Evolutionary conservation across 2,329 filamentous ascomycete species (phyloP).

Genomic region (Cladosporium sp.): DNA sequence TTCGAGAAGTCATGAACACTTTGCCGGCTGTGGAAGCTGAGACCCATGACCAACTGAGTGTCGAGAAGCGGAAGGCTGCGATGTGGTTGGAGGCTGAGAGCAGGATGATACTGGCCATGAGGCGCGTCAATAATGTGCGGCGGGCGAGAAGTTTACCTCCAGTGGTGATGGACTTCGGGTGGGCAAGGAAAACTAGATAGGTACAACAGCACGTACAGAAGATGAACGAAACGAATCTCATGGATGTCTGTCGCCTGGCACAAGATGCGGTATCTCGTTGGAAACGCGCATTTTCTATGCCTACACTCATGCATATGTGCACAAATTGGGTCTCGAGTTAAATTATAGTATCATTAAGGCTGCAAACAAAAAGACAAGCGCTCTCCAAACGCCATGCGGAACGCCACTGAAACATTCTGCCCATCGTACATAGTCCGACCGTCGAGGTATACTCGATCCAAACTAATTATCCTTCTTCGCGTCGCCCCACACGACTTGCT

Average conservation of each 20-base stretch:
- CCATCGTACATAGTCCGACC: background rate
- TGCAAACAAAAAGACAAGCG: background rate
- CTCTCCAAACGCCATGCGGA: background rate
- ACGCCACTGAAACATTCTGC: background rate
- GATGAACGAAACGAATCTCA: background rate
- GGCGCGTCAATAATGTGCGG: slow-evolving; percentile 33
- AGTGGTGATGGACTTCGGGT: slow-evolving; percentile 34
- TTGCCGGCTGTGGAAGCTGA: slow-evolving; percentile 21
- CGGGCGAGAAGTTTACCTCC: slow-evolving; percentile 21
- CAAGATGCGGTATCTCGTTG: background rate
- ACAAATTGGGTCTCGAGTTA: background rate
- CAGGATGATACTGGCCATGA: slow-evolving; percentile 34
- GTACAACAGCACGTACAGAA: background rate
- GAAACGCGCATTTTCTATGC: too few species aligned
- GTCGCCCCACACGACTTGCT: slow-evolving; percentile 24
- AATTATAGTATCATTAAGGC: background rate
- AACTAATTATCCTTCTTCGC: slow-evolving; percentile 18
- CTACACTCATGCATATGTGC: too few species aligned
- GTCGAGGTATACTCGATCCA: background rate
- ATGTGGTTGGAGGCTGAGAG: slow-evolving; percentile 44
- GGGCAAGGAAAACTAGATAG: slow-evolving; percentile 18
- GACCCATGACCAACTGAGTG: slow-evolving; percentile 17
- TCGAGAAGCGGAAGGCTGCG: slow-evolving; percentile 33
- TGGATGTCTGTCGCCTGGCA: background rate
- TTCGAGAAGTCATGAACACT: slow-evolving; percentile 38